These are phyloP conservation scores for Podospora tetraspora DNA, from an alignment of 495 filamentous ascomycete species.

Conservation along the genomic window DNA sequence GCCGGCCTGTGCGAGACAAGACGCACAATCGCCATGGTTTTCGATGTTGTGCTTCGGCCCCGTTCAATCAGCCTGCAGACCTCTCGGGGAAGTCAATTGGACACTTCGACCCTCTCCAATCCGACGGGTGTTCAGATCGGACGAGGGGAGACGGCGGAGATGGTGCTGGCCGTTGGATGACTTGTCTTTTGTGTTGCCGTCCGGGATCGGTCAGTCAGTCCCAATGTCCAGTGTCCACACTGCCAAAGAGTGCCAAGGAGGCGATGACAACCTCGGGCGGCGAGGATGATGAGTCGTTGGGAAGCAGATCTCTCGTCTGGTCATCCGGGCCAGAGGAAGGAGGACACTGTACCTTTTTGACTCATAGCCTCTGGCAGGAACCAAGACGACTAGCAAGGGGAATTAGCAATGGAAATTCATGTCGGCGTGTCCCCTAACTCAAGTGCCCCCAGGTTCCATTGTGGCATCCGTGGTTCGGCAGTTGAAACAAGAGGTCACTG, in stretches of 20 bases:
- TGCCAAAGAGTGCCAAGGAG: not conserved
- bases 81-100: not conserved
- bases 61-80: not conserved
- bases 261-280: not conserved
- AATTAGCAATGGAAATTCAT: slow-evolving; percentile 12
- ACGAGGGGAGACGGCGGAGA: not conserved
- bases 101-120: not conserved
- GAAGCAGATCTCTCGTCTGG: not conserved
- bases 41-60: not conserved
- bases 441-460: not conserved
- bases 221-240: not conserved
- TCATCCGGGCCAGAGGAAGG: not conserved
- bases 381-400: not conserved
- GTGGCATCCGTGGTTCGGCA: not conserved
- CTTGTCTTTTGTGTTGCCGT: not conserved
- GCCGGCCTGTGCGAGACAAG: slow-evolving; percentile 1
- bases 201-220: not conserved
- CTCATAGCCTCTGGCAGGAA: slow-evolving; percentile 1
- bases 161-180: not conserved
- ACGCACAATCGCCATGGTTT: slow-evolving; percentile 7
- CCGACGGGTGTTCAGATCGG: not conserved
- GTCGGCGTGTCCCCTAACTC: not conserved
- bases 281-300: slow-evolving; percentile 5
- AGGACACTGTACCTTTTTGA: slow-evolving; percentile 7
- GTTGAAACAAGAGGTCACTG: not conserved